phyloP scores from a whole-genome alignment of 2,329 filamentous ascomycete species.

The Emericellopsis cladophorae region DNA sequence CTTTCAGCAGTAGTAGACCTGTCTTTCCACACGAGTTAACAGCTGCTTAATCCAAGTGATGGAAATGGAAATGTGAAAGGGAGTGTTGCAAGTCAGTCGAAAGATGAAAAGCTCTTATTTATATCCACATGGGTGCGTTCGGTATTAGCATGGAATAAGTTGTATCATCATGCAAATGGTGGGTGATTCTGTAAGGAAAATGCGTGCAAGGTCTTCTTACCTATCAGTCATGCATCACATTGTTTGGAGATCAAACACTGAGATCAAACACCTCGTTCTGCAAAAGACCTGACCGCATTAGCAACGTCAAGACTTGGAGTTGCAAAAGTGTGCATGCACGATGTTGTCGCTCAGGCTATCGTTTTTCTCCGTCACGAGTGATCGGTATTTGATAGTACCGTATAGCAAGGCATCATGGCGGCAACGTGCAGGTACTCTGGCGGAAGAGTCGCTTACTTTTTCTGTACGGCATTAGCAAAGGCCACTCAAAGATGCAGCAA shows the following conservation, averaged over 20 bases:
- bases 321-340: constrained; percentile 3
- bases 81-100: constrained; percentile 49
- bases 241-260: neutral
- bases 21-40: neutral
- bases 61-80: constrained; percentile 9
- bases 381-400: constrained; percentile 35
- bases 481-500: no score
- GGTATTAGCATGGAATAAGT: constrained; percentile 68
- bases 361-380: constrained; percentile 22
- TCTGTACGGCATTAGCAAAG: neutral
- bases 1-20: constrained; percentile 29
- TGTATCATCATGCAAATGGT: constrained; percentile 46
- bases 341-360: constrained; percentile 14
- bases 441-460: no score
- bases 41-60: constrained; percentile 6
- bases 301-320: neutral
- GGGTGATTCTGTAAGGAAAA: constrained; percentile 7
- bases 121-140: constrained; percentile 52
- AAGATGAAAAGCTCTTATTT: constrained; percentile 74
- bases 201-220: constrained; percentile 13
- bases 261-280: neutral
- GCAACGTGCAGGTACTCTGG: no score
- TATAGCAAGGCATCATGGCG: constrained; percentile 24
- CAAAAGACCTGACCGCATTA: no score
- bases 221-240: constrained; percentile 6